These are phyloP conservation scores for Selaginella moellendorffii DNA, from an alignment of 75 land plant genomes.

Conservation along the genomic window DNA sequence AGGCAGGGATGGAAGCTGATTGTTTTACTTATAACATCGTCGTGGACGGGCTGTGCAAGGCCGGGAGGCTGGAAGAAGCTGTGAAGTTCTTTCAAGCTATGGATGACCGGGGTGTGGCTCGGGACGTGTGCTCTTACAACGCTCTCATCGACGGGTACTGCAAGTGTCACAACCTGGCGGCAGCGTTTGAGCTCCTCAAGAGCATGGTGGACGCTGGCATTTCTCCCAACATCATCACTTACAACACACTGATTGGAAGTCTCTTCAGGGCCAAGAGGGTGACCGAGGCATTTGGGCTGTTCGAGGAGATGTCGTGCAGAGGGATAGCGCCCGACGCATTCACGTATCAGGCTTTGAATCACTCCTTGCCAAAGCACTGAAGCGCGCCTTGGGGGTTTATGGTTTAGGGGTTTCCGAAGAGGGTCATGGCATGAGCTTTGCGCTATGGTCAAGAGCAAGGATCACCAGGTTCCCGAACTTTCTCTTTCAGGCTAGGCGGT, in stretches of 20 bases:
- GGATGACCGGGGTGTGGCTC: not conserved
- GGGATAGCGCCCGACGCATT: slow-evolving; percentile 30
- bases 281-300: slow-evolving; percentile 44
- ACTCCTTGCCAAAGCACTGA: no score
- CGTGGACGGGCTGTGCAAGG: not conserved
- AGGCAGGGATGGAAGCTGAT: not conserved
- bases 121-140: not conserved
- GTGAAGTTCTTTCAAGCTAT: not conserved
- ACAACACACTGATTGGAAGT: slow-evolving; percentile 49
- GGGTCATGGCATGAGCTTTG: not conserved
- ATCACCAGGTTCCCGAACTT: no score
- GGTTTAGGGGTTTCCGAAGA: not conserved
- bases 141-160: not conserved
- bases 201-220: not conserved
- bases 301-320: slow-evolving; percentile 33
- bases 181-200: not conserved
- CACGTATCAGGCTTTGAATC: slow-evolving; percentile 39
- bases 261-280: slow-evolving; percentile 31
- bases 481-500: no score
- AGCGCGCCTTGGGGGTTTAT: not conserved
- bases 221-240: slow-evolving; percentile 29
- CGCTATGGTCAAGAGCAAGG: no score
- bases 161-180: not conserved
- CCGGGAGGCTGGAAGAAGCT: not conserved
- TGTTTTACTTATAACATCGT: not conserved